Conservation (phyloP, 2,329 filamentous ascomycete species). For the Neonectria magnoliae region DNA sequence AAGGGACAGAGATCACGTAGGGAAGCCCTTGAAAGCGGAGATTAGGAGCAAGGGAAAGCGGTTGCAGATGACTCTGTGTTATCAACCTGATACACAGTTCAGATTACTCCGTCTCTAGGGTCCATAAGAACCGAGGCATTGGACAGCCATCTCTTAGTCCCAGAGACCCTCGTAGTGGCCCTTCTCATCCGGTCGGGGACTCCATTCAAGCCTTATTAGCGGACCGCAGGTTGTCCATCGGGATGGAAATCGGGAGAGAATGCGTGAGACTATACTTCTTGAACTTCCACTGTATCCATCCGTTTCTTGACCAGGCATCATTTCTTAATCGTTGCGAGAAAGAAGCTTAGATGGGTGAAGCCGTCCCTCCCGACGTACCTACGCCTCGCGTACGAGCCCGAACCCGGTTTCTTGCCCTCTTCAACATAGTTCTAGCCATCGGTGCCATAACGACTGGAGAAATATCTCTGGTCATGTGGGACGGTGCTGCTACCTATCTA, state of each 20-base stretch:
- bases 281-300: constrained; percentile 23
- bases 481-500: constrained; percentile 2
- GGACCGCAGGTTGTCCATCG: not conserved
- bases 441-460: constrained; percentile 16
- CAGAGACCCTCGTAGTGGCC: not conserved
- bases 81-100: constrained; percentile 22
- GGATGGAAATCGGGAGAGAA: constrained; percentile 14
- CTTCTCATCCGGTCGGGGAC: not conserved
- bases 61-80: constrained; percentile 14
- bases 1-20: constrained; percentile 1
- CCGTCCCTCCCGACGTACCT: not conserved
- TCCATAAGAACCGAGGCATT: not conserved
- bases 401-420: constrained; percentile 18
- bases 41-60: not conserved
- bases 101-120: constrained; percentile 13
- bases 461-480: constrained; percentile 7
- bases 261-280: constrained; percentile 17
- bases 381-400: constrained; percentile 1
- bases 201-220: not conserved
- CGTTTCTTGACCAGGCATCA: constrained; percentile 12
- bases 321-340: constrained; percentile 15
- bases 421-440: constrained; percentile 22
- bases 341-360: constrained; percentile 4
- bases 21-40: not conserved
- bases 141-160: not conserved